Conservation (phyloP, 495 filamentous ascomycete species). For the Penicillium herquei region DNA sequence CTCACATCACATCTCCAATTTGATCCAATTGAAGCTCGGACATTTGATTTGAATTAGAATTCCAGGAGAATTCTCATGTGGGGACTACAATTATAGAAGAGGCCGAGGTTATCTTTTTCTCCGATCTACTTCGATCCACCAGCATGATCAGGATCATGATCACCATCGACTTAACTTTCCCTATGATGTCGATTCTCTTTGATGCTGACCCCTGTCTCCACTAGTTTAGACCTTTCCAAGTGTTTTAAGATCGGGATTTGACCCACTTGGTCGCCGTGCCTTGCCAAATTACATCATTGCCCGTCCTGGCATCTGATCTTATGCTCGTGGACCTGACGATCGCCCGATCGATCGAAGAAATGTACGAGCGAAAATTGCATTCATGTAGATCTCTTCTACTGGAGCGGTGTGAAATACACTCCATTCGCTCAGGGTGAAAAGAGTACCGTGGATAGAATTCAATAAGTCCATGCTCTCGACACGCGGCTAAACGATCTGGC, state of each 20-base stretch:
- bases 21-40: too few species aligned
- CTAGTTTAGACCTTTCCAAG: neutral
- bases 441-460: slow-evolving; percentile 13
- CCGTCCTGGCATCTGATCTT: slow-evolving; percentile 10
- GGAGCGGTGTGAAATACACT: slow-evolving; percentile 9
- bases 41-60: neutral
- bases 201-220: neutral
- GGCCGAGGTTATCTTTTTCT: neutral
- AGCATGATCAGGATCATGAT: neutral
- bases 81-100: neutral
- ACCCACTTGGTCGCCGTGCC: slow-evolving; percentile 4
- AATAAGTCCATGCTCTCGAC: slow-evolving; percentile 1
- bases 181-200: neutral
- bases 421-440: slow-evolving; percentile 6
- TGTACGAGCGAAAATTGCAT: neutral
- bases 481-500: neutral
- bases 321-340: slow-evolving; percentile 16
- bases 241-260: neutral
- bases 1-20: too few species aligned
- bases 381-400: slow-evolving; percentile 10
- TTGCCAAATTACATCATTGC: slow-evolving; percentile 19
- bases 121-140: neutral
- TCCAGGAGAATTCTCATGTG: neutral
- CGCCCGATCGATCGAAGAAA: slow-evolving; percentile 20
- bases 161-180: neutral